These are phyloP conservation scores for Chaetomium globosum DNA, from an alignment of 2,329 filamentous ascomycete species.

Conservation along the genomic window DNA sequence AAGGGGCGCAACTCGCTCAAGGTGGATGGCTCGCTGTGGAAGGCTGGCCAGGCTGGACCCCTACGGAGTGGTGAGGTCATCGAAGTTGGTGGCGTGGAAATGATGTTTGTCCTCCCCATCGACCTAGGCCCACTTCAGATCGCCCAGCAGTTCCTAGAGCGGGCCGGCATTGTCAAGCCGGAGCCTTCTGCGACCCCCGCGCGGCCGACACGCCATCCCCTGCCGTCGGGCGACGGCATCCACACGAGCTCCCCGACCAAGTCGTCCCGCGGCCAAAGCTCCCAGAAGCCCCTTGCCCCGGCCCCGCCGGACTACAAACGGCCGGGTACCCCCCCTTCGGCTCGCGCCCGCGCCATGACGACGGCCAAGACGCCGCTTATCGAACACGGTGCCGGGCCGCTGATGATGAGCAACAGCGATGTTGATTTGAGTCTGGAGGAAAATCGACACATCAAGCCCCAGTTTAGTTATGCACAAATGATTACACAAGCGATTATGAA, in stretches of 20 bases:
- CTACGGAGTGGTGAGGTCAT: slow-evolving; percentile 87
- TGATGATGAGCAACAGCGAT: slow-evolving; percentile 55
- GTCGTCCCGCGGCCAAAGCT: slow-evolving; percentile 39
- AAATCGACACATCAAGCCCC: slow-evolving; percentile 89
- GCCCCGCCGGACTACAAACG: slow-evolving; percentile 63
- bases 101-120: slow-evolving; percentile 96
- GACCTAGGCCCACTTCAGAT: slow-evolving; percentile 68
- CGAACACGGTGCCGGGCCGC: slow-evolving; percentile 39
- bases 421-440: slow-evolving; percentile 80
- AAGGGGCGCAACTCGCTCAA: slow-evolving; percentile 91
- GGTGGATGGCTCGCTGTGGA: slow-evolving; percentile 73
- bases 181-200: slow-evolving; percentile 34
- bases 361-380: slow-evolving; percentile 47
- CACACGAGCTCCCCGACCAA: slow-evolving; percentile 38
- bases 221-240: slow-evolving; percentile 36
- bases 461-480: slow-evolving; percentile 94
- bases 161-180: slow-evolving; percentile 57
- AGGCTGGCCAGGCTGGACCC: slow-evolving; percentile 64
- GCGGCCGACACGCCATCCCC: slow-evolving; percentile 35
- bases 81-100: slow-evolving; percentile 89
- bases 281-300: slow-evolving; percentile 58
- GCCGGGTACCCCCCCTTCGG: slow-evolving; percentile 62
- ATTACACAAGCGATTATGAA: slow-evolving; percentile 95
- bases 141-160: slow-evolving; percentile 68
- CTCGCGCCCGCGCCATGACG: slow-evolving; percentile 41